Evolutionary conservation across 2,329 filamentous ascomycete genomes (phyloP).

Genomic region (Aspergillus tamarii): DNA sequence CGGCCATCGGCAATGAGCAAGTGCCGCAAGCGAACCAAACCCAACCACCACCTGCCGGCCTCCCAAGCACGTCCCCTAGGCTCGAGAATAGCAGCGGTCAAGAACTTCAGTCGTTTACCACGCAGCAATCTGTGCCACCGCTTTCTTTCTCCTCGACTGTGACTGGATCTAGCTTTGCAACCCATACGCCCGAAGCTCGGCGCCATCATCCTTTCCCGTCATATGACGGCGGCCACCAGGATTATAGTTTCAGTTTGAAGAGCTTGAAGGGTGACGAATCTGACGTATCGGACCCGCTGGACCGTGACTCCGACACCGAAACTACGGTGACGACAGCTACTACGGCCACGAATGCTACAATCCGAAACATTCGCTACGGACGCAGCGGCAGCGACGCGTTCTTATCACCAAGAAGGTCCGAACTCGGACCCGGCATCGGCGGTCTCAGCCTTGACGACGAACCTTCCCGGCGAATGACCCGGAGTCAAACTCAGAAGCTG

Average conservation of each 20-base stretch:
- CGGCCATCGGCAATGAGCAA: constrained; percentile 9
- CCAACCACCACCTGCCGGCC: constrained; percentile 4
- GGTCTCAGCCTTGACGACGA: constrained; percentile 39
- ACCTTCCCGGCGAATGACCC: constrained; percentile 37
- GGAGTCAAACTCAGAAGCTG: constrained; percentile 37
- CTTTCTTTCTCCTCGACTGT: constrained; percentile 37
- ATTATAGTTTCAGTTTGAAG: constrained; percentile 38
- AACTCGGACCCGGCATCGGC: constrained; percentile 37
- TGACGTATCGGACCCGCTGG: constrained; percentile 33
- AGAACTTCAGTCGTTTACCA: constrained; percentile 25
- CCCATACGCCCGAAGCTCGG: constrained; percentile 27
- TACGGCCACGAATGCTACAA: constrained; percentile 36
- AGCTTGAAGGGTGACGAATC: constrained; percentile 36
- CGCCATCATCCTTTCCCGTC: constrained; percentile 27
- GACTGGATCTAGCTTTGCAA: constrained; percentile 31
- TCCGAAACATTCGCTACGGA: constrained; percentile 41
- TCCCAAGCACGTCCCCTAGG: constrained; percentile 10
- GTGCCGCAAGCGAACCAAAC: constrained; percentile 12
- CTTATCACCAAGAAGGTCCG: constrained; percentile 35
- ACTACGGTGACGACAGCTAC: constrained; percentile 40
- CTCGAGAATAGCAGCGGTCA: constrained; percentile 18
- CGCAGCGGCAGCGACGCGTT: constrained; percentile 23
- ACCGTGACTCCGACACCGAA: constrained; percentile 41
- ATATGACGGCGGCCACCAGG: constrained; percentile 23
- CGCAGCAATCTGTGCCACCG: constrained; percentile 26